Evolutionary conservation across 352 stramenopile genomes (phyloP).

Genomic region (Phytophthora boehmeriae): DNA sequence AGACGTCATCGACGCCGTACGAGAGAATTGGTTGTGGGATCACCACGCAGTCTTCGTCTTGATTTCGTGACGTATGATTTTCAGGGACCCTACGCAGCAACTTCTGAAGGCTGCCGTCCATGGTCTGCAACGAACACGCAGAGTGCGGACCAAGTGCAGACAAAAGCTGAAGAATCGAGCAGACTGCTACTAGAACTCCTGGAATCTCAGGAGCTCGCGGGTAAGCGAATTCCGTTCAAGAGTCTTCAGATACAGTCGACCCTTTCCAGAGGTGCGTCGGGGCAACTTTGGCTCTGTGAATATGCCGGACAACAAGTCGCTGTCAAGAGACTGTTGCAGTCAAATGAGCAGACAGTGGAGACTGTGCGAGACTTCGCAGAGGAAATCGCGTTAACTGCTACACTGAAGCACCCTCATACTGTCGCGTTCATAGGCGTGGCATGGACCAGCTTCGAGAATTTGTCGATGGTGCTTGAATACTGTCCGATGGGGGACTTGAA

Average conservation of each 20-base stretch:
- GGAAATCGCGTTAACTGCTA: constrained; percentile 40
- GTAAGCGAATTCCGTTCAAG: constrained; percentile 28
- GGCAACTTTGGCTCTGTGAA: constrained; percentile 37
- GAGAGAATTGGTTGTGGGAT: constrained; percentile 1
- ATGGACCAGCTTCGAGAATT: constrained; percentile 46
- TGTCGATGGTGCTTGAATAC: constrained; percentile 42
- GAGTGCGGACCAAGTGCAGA: constrained; percentile 3
- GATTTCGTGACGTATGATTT: neutral
- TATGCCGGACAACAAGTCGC: constrained; percentile 36
- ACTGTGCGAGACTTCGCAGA: constrained; percentile 33
- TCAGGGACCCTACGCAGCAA: neutral
- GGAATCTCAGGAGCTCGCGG: constrained; percentile 1
- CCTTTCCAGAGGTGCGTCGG: constrained; percentile 34
- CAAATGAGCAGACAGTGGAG: constrained; percentile 22
- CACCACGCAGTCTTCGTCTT: constrained; percentile 2
- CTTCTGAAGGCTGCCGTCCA: constrained; percentile 11
- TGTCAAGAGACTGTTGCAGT: constrained; percentile 43
- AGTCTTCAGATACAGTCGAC: constrained; percentile 22
- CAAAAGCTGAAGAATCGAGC: neutral
- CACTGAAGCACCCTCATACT: constrained; percentile 35
- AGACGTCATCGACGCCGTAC: neutral
- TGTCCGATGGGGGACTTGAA: constrained; percentile 30
- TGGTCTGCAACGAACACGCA: constrained; percentile 10
- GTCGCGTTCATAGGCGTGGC: constrained; percentile 44
- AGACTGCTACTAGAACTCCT: constrained; percentile 1